A percentile compares a stretch with the other conserved stretches of the same genome.
phyloP scores from a whole-genome alignment of 1,284 basidiomycete genomes.

The Lentinula novae-zelandiae region DNA sequence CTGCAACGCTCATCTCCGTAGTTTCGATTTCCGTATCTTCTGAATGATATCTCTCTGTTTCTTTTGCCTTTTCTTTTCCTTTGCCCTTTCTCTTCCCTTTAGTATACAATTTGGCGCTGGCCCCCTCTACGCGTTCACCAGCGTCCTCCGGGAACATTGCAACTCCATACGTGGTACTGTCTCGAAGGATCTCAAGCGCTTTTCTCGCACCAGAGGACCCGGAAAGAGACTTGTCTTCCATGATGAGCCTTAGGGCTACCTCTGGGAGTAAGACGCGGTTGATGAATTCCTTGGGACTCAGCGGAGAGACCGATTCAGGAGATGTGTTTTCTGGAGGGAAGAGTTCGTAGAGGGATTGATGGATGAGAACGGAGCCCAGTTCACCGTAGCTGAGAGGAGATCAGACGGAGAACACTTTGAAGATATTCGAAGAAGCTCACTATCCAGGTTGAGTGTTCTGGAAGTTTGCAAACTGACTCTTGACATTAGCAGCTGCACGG shows the following conservation, averaged over 20 bases:
- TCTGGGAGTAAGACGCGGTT: slow-evolving; percentile 74
- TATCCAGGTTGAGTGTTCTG: slow-evolving; percentile 79
- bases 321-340: slow-evolving; percentile 63
- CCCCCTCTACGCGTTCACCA: slow-evolving; percentile 37
- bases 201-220: slow-evolving; percentile 30
- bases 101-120: not conserved
- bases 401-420: not conserved
- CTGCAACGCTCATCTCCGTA: slow-evolving; percentile 43
- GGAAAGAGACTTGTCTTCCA: slow-evolving; percentile 55
- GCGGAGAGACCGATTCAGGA: slow-evolving; percentile 48
- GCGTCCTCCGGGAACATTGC: slow-evolving; percentile 71
- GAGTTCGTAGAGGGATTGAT: slow-evolving; percentile 69
- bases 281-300: slow-evolving; percentile 68
- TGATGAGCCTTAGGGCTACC: slow-evolving; percentile 66
- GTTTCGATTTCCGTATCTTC: slow-evolving; percentile 8
- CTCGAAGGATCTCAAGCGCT: slow-evolving; percentile 58
- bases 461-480: slow-evolving; percentile 71
- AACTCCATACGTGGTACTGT: slow-evolving; percentile 72
- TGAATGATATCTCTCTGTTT: slow-evolving; percentile 13
- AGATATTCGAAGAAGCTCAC: slow-evolving; percentile 40
- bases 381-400: slow-evolving; percentile 65
- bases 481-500: slow-evolving; percentile 59
- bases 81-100: slow-evolving; percentile 5
- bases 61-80: slow-evolving; percentile 12
- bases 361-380: slow-evolving; percentile 71